These are phyloP conservation scores for Rhodotorula sp. DNA, from an alignment of 1,284 basidiomycete genomes.

Conservation along the genomic window DNA sequence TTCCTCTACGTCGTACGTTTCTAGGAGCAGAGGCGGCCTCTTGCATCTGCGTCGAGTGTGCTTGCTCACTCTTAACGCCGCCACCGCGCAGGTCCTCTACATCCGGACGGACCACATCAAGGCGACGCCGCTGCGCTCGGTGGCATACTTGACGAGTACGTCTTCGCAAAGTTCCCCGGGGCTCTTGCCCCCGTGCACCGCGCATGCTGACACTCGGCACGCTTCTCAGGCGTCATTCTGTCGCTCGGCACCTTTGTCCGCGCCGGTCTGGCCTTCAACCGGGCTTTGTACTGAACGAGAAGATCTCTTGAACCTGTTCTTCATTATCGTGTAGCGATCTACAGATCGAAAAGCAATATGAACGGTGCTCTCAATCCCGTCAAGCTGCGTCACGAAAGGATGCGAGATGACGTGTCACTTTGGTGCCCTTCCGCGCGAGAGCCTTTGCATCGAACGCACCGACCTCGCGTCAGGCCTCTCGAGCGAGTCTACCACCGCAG, in stretches of 20 bases:
- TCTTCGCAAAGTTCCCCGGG: background rate
- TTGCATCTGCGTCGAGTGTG: background rate
- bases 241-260: conserved; percentile 16
- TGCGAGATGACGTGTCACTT: too few relatives aligned
- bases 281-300: background rate
- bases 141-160: conserved; percentile 18
- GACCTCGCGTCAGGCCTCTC: too few relatives aligned
- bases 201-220: too few relatives aligned
- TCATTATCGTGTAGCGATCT: too few relatives aligned
- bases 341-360: too few relatives aligned
- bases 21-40: background rate
- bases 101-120: background rate
- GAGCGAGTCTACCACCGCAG: too few relatives aligned
- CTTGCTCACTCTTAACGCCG: background rate
- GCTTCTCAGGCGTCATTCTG: conserved; percentile 4
- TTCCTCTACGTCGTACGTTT: conserved; percentile 16
- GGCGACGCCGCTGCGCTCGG: conserved; percentile 11
- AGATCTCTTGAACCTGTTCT: too few relatives aligned
- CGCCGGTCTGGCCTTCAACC: conserved; percentile 13
- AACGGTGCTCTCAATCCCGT: too few relatives aligned
- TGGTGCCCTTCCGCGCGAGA: too few relatives aligned
- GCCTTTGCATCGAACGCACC: too few relatives aligned
- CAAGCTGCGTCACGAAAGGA: too few relatives aligned
- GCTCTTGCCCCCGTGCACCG: too few relatives aligned
- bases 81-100: conserved; percentile 15